These are phyloP conservation scores for Fusarium sp. DNA, from an alignment of 2,329 filamentous ascomycete genomes.

Conservation along the genomic window DNA sequence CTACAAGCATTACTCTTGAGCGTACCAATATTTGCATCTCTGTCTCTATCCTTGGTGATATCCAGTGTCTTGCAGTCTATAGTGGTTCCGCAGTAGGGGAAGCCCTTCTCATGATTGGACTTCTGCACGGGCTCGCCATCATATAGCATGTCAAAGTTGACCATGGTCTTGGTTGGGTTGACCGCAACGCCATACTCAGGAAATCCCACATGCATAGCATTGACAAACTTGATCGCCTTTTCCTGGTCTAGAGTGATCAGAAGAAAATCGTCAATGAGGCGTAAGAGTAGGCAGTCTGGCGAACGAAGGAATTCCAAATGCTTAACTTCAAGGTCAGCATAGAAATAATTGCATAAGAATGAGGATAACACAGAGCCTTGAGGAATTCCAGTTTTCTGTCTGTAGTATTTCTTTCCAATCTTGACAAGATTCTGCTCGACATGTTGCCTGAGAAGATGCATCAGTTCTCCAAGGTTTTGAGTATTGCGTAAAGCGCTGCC, in stretches of 20 bases:
- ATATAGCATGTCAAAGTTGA: slow-evolving; percentile 79
- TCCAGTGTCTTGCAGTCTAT: slow-evolving; percentile 81
- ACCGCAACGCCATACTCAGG: slow-evolving; percentile 83
- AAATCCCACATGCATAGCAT: slow-evolving; percentile 81
- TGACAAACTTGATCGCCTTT: slow-evolving; percentile 77
- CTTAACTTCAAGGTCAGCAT: slow-evolving; percentile 82
- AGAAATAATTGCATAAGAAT: slow-evolving; percentile 93
- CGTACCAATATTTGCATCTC: slow-evolving; percentile 61
- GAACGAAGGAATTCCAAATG: slow-evolving; percentile 71
- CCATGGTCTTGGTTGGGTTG: slow-evolving; percentile 79
- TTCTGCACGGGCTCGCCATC: slow-evolving; percentile 62
- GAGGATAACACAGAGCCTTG: slow-evolving; percentile 92
- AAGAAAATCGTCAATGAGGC: slow-evolving; percentile 92
- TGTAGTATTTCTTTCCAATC: slow-evolving; percentile 87
- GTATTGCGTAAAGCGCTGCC: slow-evolving; percentile 69
- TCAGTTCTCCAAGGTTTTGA: slow-evolving; percentile 66
- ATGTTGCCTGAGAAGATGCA: slow-evolving; percentile 80
- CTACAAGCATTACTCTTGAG: not conserved
- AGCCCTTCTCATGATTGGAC: slow-evolving; percentile 56
- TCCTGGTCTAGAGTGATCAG: slow-evolving; percentile 77
- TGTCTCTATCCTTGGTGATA: slow-evolving; percentile 73
- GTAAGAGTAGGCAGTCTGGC: slow-evolving; percentile 72
- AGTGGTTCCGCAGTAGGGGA: slow-evolving; percentile 87
- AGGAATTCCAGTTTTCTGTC: slow-evolving; percentile 88
- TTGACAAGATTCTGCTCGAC: slow-evolving; percentile 87